These are phyloP conservation scores for Aspergillus eucalypticola DNA, from an alignment of 2,329 filamentous ascomycete genomes.

Conservation along the genomic window DNA sequence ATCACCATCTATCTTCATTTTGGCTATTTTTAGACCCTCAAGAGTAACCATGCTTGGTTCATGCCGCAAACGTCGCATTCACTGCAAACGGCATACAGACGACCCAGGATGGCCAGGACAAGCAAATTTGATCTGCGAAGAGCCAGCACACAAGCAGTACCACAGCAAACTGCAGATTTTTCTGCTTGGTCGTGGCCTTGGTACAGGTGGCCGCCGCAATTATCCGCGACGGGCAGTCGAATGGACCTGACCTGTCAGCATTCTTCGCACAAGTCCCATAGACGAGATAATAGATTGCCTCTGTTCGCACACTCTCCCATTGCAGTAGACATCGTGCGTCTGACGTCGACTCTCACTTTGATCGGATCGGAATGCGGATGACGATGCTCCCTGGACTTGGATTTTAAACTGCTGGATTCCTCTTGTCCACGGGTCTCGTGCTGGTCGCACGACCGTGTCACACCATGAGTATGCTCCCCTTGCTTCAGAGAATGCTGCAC, in stretches of 20 bases:
- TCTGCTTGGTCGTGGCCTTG: background rate
- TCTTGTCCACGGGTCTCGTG: background rate
- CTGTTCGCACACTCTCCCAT: slow-evolving; percentile 2
- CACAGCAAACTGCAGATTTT: background rate
- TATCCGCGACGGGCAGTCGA: slow-evolving; percentile 5
- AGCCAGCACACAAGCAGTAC: background rate
- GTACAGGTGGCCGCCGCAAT: background rate
- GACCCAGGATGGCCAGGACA: background rate
- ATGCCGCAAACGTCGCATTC: background rate
- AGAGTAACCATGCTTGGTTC: background rate
- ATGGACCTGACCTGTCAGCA: slow-evolving; percentile 7
- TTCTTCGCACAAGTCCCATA: background rate
- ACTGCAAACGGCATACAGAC: background rate
- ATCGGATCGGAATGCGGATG: background rate
- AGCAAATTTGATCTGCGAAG: background rate
- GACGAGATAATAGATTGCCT: slow-evolving; percentile 1
- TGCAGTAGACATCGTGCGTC: slow-evolving; percentile 1
- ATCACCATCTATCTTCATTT: background rate
- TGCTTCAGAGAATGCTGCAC: slow-evolving; percentile 1
- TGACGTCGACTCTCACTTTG: background rate
- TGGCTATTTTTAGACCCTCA: background rate
- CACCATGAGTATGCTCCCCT: slow-evolving; percentile 5
- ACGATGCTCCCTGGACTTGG: background rate
- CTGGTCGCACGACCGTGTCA: background rate
- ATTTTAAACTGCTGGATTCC: slow-evolving; percentile 6